These are phyloP conservation scores for Suillus placidus DNA, from an alignment of 768 basidiomycete genomes.

Conservation along the genomic window DNA sequence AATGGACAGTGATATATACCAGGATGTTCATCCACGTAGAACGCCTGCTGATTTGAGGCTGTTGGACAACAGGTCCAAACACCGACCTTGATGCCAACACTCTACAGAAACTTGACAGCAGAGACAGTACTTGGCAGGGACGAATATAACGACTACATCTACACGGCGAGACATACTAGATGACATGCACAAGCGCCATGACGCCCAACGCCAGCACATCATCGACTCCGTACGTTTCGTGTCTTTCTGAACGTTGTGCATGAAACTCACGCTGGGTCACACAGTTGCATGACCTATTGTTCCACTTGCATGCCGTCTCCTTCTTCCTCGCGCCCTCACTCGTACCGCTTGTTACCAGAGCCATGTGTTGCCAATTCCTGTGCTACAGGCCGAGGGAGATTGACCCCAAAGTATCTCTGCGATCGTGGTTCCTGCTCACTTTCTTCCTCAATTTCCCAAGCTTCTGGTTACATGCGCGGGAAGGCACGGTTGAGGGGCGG, in stretches of 20 bases:
- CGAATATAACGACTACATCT: slow-evolving; percentile 1
- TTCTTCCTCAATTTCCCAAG: slow-evolving; percentile 59
- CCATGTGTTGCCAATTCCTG: slow-evolving; percentile 59
- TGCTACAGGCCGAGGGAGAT: slow-evolving; percentile 69
- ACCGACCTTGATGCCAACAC: slow-evolving; percentile 15
- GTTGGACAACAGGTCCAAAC: slow-evolving; percentile 34
- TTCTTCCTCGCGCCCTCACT: slow-evolving; percentile 77
- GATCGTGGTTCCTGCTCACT: slow-evolving; percentile 65
- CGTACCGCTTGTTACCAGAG: slow-evolving; percentile 42
- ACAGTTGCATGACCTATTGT: slow-evolving; percentile 71
- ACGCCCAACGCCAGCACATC: slow-evolving; percentile 73
- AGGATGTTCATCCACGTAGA: not conserved
- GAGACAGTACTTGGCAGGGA: not conserved
- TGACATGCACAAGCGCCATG: slow-evolving; percentile 62
- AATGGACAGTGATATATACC: not conserved
- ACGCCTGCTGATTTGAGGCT: slow-evolving; percentile 2
- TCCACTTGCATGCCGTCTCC: slow-evolving; percentile 74
- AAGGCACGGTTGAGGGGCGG: slow-evolving; percentile 57
- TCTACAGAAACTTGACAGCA: not conserved
- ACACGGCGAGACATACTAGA: slow-evolving; percentile 26
- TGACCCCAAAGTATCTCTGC: slow-evolving; percentile 64
- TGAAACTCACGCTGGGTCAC: slow-evolving; percentile 12
- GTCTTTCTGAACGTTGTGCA: slow-evolving; percentile 10
- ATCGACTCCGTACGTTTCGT: slow-evolving; percentile 58
- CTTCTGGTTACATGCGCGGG: slow-evolving; percentile 62